Conservation (phyloP, 305 asterid genomes). For the Fraxinus latifolia region DNA sequence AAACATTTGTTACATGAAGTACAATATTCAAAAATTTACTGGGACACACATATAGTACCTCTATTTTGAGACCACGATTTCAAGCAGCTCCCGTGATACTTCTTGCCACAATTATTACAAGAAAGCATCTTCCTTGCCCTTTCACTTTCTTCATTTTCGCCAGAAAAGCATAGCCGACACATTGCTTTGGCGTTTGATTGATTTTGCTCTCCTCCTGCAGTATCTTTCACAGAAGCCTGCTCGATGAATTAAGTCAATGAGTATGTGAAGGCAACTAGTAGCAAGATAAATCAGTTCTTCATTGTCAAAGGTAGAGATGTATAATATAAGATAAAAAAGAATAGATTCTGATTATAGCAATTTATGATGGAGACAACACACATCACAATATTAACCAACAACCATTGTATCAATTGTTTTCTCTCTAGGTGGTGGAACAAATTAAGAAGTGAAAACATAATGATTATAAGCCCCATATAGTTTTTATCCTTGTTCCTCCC, state of each 20-base stretch:
- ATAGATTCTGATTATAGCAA: background rate
- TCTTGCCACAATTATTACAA: constrained; percentile 82
- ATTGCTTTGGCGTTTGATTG: constrained; percentile 62
- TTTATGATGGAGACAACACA: background rate
- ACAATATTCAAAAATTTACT: constrained; percentile 10
- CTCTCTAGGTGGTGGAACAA: background rate
- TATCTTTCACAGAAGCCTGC: constrained; percentile 58
- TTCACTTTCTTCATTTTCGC: constrained; percentile 86
- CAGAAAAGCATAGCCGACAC: constrained; percentile 89
- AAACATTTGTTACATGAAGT: constrained; percentile 21
- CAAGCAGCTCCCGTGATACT: constrained; percentile 83
- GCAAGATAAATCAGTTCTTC: background rate
- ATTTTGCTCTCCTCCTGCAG: constrained; percentile 67
- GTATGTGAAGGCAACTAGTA: background rate
- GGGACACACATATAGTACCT: constrained; percentile 45
- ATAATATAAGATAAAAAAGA: background rate
- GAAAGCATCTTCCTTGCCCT: constrained; percentile 84
- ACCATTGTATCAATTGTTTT: background rate
- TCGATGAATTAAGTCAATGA: constrained; percentile 1
- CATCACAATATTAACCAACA: background rate
- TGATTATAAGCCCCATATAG: background rate
- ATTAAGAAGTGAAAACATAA: background rate
- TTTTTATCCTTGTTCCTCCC: background rate
- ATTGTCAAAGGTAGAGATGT: background rate
- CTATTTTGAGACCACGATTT: constrained; percentile 87